phyloP scores from a whole-genome alignment of 345 rosid species.

The Populus simonii region DNA sequence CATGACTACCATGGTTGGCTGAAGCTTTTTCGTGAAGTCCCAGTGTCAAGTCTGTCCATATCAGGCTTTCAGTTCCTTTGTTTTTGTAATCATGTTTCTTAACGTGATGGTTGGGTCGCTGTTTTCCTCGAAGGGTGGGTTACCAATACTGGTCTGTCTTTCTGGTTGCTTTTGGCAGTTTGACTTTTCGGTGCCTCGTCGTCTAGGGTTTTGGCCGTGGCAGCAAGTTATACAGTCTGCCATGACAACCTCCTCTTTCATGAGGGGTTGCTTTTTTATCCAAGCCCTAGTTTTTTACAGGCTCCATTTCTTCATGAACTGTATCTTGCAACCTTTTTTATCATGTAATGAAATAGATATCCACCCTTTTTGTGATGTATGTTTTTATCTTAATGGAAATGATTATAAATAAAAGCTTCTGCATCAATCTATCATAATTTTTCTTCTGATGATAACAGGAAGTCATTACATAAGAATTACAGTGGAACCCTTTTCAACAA shows the following conservation, averaged over 20 bases:
- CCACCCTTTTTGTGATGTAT: conserved; percentile 29
- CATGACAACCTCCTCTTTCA: conserved; percentile 26
- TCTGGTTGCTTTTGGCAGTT: conserved; percentile 25
- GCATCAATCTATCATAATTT: not conserved
- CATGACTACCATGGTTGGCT: not conserved
- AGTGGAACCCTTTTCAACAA: not conserved
- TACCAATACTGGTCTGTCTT: not conserved
- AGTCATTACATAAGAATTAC: not conserved
- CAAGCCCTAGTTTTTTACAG: conserved; percentile 33
- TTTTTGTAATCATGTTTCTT: conserved; percentile 25
- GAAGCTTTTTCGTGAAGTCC: conserved; percentile 20
- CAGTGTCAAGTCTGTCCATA: conserved; percentile 20
- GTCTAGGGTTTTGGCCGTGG: conserved; percentile 43
- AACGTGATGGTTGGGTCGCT: conserved; percentile 32
- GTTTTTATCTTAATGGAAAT: not conserved
- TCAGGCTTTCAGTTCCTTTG: conserved; percentile 21
- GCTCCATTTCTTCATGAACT: conserved; percentile 29
- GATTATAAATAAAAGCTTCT: conserved; percentile 14
- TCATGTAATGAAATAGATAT: conserved; percentile 21
- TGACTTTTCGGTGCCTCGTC: conserved; percentile 26
- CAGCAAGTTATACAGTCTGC: conserved; percentile 40
- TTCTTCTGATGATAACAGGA: not conserved
- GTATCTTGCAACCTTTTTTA: conserved; percentile 22
- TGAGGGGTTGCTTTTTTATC: conserved; percentile 32
- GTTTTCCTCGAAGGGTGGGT: conserved; percentile 31